Evolutionary conservation across 345 rosid genomes (phyloP), one percentile per base, ranked within the genome.

Genomic region (Citrus glauca): DNA sequence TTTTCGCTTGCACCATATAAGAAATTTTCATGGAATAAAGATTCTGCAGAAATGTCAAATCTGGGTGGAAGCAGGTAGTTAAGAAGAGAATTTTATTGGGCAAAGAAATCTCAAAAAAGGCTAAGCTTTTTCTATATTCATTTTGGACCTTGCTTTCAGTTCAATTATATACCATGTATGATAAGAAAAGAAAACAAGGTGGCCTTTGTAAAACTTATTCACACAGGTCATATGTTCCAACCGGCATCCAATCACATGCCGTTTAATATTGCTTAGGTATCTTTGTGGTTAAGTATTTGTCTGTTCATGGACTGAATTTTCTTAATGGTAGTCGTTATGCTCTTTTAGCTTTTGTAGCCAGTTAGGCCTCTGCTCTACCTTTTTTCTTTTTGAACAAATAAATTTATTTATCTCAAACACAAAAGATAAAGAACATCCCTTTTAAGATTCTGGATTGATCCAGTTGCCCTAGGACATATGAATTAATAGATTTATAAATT

Each of bases 231-330:
- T 53, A 50, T 71, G 42, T 40, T 38, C 37, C 55, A 24, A 40
- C 17, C 32, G 27, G 19, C 66, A 37, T 40, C 35, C 25, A 25
- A 37, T 61, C 7, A 55, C 57, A 9, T 25, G 7, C 48, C 61
- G 14, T 64, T 57, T 45, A 48, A 73, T 64, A 45, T 28, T 63
- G 27, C 32, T 11, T 28, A 64, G 71, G 22, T 64, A 50, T 64
- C 78, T 75, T 75, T 64, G 62, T 75, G 62, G 60, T 75, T 64
- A 64, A 64, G 71, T 64, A 45, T 75, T 65, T 64, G 69, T 48
- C 61, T 32, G 42, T 45, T 64, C 71, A 10, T 74, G 60, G 33
- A 63, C 33, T 28, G 48, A 75, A 14, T 48, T 64, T 75, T 64
- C 33, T 75, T 20, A 30, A 20, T 64, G 71, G 33, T 35, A 30